Evolutionary conservation across 164 flowering plant species (phyloP), one percentile per base, ranked within the genome.

Genomic region (Sedum album): DNA sequence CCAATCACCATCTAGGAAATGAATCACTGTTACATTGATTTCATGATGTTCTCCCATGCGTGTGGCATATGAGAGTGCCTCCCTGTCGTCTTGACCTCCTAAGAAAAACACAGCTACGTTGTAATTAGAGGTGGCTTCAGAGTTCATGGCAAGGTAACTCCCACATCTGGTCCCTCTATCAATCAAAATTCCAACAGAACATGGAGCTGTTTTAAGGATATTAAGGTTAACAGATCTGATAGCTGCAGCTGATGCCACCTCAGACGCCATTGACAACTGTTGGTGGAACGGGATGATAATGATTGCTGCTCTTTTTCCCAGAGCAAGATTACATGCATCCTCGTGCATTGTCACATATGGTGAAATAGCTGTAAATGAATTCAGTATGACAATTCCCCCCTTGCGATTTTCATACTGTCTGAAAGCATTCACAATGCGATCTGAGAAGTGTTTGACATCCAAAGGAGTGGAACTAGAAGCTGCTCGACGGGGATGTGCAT

Each of bases 291-390:
- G 62, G 62, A 57, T 33, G 14, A 57, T 57, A 13, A 57, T 26
- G 31, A 57, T 57, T 57, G 62, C 17, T 10, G 62, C 62, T 18
- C 62, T 57, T 28, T 57, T 57, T 6, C 62, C 9, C 33, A 57
- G 31, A 26, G 62, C 62, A 57, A 57, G 62, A 57, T 28, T 57
- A 65, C 67, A 65, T 1, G 30, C 38, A 64, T 64, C 66, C 28
- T 64, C 46, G 28, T 64, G 66, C 46, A 64, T 64, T 33, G 44
- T 64, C 41, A 35, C 44, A 6, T 35, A 64, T 20, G 66, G 66
- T 17, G 66, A 31, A 18, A 64, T 23, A n/a, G 66, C 25, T 13
- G 66, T 64, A n/a, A 18, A 64, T 11, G 46, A 15, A 64, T 64
- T 64, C 66, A 64, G 26, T 46, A 64, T 15, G 23, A 64, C 44